These are phyloP conservation scores for Marchantia polymorpha DNA, from an alignment of 225 moss, liverwort and hornwort species.

Conservation along the genomic window DNA sequence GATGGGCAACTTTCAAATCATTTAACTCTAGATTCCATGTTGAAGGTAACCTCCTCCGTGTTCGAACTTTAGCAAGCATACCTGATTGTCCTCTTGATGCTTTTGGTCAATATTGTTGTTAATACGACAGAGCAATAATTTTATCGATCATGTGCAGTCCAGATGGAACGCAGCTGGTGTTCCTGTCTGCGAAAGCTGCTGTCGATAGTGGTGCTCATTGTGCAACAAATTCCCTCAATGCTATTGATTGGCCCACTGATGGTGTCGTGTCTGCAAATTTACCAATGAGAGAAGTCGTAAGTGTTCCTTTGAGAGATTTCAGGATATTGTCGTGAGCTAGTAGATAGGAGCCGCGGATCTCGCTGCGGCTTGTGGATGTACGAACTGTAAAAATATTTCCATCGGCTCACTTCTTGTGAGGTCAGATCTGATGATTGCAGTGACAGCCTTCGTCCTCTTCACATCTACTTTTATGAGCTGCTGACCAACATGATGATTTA, in stretches of 20 bases:
- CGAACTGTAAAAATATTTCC: not conserved
- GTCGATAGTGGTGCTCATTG: slow-evolving; percentile 89
- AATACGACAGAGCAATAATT: slow-evolving; percentile 9
- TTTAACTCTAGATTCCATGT: not conserved
- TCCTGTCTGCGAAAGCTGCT: slow-evolving; percentile 88
- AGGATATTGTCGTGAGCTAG: not conserved
- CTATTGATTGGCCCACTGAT: slow-evolving; percentile 65
- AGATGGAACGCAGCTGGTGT: slow-evolving; percentile 82
- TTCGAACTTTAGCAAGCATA: not conserved
- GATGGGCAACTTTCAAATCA: no score
- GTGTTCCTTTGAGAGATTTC: slow-evolving; percentile 5
- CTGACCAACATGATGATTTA: not conserved
- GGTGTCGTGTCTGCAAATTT: slow-evolving; percentile 44
- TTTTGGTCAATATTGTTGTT: not conserved
- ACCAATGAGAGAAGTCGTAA: slow-evolving; percentile 68
- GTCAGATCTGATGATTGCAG: not conserved
- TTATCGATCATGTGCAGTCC: slow-evolving; percentile 58
- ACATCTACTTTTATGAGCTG: not conserved
- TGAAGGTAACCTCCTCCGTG: not conserved
- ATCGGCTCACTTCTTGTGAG: not conserved
- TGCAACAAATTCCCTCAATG: slow-evolving; percentile 84
- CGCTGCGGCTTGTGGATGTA: not conserved
- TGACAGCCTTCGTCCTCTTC: not conserved
- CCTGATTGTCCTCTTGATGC: not conserved
- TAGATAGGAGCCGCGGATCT: not conserved